phyloP scores from a whole-genome alignment of 2,329 filamentous ascomycete species.

The Blumeriella jaapii region DNA sequence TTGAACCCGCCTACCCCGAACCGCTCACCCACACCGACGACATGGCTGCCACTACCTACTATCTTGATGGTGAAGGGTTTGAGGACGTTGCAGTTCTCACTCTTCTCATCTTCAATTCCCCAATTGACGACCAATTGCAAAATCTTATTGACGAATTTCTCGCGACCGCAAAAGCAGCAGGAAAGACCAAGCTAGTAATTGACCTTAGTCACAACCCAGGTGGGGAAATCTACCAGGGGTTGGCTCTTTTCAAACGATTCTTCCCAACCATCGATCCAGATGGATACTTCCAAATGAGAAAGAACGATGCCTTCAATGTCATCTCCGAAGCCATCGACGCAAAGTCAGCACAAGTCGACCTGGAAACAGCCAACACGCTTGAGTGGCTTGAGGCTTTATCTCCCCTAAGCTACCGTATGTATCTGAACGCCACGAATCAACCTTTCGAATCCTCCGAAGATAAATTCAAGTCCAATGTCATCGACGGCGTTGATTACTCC shows the following conservation, averaged over 20 bases:
- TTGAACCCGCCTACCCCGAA: conserved; percentile 20
- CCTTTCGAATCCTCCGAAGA: conserved; percentile 18
- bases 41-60: conserved; percentile 22
- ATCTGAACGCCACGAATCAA: conserved; percentile 20
- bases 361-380: conserved; percentile 15
- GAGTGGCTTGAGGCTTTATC: conserved; percentile 15
- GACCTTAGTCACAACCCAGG: conserved; percentile 52
- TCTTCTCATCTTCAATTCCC: conserved; percentile 20
- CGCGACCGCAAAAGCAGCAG: conserved; percentile 31
- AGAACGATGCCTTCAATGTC: conserved; percentile 16
- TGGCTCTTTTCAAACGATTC: conserved; percentile 36
- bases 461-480: conserved; percentile 20
- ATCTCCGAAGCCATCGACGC: conserved; percentile 17
- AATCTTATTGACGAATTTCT: conserved; percentile 31
- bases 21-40: conserved; percentile 21
- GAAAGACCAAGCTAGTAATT: conserved; percentile 50
- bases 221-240: conserved; percentile 37
- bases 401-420: conserved; percentile 22
- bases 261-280: conserved; percentile 26
- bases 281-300: conserved; percentile 20
- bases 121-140: conserved; percentile 22
- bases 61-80: conserved; percentile 20
- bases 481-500: conserved; percentile 18
- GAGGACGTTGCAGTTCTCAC: conserved; percentile 25
- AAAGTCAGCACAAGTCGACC: conserved; percentile 19